Percentiles rank a stretch among this genome's conserved stretches.
phyloP scores from a whole-genome alignment of 2,329 filamentous ascomycete genomes.

The Fusarium beomiforme region DNA sequence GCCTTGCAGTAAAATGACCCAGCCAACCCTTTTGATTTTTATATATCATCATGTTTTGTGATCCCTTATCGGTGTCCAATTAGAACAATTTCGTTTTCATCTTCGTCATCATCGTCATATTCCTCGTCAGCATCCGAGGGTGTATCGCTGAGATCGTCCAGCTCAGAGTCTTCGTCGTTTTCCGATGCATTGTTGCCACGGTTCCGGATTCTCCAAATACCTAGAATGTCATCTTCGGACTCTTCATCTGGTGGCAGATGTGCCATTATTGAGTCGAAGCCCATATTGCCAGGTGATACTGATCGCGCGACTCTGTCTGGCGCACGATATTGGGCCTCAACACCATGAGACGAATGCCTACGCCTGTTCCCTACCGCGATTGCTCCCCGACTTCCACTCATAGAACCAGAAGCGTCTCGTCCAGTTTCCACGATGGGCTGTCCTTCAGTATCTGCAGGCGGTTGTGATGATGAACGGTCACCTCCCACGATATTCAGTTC shows the following conservation, averaged over 20 bases:
- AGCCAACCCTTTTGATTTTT: not conserved
- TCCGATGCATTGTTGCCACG: constrained; percentile 59
- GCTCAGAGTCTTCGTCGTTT: constrained; percentile 60
- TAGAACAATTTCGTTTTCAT: constrained; percentile 61
- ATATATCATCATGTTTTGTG: constrained; percentile 1
- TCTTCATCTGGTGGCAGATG: constrained; percentile 53
- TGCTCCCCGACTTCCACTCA: constrained; percentile 19
- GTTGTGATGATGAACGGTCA: constrained; percentile 42
- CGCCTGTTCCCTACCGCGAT: constrained; percentile 44
- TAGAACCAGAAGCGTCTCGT: constrained; percentile 17
- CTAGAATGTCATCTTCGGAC: constrained; percentile 65
- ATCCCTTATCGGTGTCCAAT: constrained; percentile 58
- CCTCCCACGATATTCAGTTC: constrained; percentile 69
- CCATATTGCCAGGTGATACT: constrained; percentile 52
- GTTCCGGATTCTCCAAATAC: constrained; percentile 63
- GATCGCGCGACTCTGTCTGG: constrained; percentile 58
- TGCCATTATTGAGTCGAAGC: constrained; percentile 40
- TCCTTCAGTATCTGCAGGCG: constrained; percentile 38
- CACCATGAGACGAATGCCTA: constrained; percentile 53
- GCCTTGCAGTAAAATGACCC: constrained; percentile 35
- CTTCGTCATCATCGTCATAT: constrained; percentile 62
- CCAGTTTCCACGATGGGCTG: constrained; percentile 21
- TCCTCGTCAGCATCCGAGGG: constrained; percentile 55
- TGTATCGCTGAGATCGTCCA: constrained; percentile 54
- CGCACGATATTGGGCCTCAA: constrained; percentile 46